Conservation (phyloP, 495 filamentous ascomycete genomes). For the Astrocystis sublimbata region DNA sequence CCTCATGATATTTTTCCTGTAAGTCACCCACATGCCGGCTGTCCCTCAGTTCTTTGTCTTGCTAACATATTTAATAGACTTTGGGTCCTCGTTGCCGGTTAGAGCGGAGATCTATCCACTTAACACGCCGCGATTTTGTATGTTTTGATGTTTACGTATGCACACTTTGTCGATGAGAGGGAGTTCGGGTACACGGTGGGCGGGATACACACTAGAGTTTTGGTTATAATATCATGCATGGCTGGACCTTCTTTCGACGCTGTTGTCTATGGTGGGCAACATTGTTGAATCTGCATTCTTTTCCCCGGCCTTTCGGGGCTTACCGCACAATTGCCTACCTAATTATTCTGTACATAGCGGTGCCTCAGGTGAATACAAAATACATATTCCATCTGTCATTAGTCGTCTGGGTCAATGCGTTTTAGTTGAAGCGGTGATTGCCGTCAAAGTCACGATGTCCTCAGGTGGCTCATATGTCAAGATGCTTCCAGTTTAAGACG, state of each 20-base stretch:
- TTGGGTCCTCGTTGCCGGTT: constrained; percentile 43
- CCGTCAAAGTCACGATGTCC: background rate
- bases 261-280: background rate
- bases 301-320: background rate
- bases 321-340: background rate
- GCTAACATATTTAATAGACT: constrained; percentile 24
- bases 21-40: constrained; percentile 21
- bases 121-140: constrained; percentile 6
- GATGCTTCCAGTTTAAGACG: background rate
- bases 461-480: background rate
- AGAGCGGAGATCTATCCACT: constrained; percentile 9
- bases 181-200: background rate
- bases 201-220: constrained; percentile 19
- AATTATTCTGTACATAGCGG: background rate
- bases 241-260: constrained; percentile 16
- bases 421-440: background rate
- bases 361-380: background rate
- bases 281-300: constrained; percentile 2
- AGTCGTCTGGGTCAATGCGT: background rate
- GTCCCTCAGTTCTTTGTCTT: background rate
- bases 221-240: constrained; percentile 17
- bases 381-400: no score
- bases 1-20: constrained; percentile 60
- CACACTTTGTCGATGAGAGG: background rate
- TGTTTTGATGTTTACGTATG: constrained; percentile 13